phyloP scores from a whole-genome alignment of 306 rosid species.

The Calophaca sinica region DNA sequence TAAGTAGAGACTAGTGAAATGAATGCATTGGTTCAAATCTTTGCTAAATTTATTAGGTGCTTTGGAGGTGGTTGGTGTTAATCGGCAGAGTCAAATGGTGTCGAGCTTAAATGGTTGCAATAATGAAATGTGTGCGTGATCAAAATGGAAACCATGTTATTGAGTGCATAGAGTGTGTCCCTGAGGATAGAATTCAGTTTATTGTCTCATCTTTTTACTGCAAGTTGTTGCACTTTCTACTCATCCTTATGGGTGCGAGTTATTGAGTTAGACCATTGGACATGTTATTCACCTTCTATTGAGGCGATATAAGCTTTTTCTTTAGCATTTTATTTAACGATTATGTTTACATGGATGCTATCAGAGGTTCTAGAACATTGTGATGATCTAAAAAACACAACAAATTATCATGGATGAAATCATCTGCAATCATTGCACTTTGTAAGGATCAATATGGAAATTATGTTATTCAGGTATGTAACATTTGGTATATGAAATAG shows the following conservation, averaged over 20 bases:
- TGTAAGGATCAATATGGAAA: slow-evolving; percentile 98
- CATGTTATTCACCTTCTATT: slow-evolving; percentile 20
- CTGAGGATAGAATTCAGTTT: slow-evolving; percentile 89
- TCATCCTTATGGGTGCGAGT: slow-evolving; percentile 99
- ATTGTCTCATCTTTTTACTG: slow-evolving; percentile 85
- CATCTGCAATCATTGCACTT: slow-evolving; percentile 84
- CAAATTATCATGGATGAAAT: slow-evolving; percentile 91
- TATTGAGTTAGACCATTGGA: slow-evolving; percentile 69
- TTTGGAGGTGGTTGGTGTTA: slow-evolving; percentile 82
- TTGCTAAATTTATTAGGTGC: slow-evolving; percentile 64
- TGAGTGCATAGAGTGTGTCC: slow-evolving; percentile 90
- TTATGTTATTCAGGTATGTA: slow-evolving; percentile 91
- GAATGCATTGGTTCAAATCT: slow-evolving; percentile 26
- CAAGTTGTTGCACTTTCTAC: slow-evolving; percentile 93
- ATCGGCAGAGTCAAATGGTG: slow-evolving; percentile 89
- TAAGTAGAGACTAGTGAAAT: not conserved
- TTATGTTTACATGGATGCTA: slow-evolving; percentile 46
- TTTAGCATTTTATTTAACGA: slow-evolving; percentile 39
- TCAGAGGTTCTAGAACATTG: slow-evolving; percentile 98
- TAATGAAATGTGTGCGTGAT: slow-evolving; percentile 94
- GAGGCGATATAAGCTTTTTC: slow-evolving; percentile 27
- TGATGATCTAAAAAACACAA: slow-evolving; percentile 76
- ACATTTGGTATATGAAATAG: slow-evolving; percentile 20
- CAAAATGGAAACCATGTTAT: slow-evolving; percentile 98
- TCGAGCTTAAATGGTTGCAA: slow-evolving; percentile 87